phyloP scores from a whole-genome alignment of 139 green algal species.

The Chlamydomonas eustigma region DNA sequence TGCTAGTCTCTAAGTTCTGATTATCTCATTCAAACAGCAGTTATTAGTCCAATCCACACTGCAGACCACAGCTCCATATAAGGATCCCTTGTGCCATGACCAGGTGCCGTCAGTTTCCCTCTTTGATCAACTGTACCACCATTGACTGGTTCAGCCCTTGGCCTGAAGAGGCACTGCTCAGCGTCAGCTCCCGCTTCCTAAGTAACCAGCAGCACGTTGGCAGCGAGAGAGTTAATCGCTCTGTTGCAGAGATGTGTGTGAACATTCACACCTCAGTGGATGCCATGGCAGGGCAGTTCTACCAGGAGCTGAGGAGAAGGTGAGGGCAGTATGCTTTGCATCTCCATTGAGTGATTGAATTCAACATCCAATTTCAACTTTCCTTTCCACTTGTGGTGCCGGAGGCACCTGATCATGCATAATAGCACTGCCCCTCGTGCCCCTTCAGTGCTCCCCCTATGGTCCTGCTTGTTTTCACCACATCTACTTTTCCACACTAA shows the following conservation, averaged over 20 bases:
- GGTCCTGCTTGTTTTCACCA: too few species aligned
- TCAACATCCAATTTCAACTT: too few species aligned
- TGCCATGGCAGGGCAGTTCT: conserved; percentile 45
- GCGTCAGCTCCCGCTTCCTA: conserved; percentile 35
- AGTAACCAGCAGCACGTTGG: background rate
- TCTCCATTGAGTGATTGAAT: too few species aligned
- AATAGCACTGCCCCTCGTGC: too few species aligned
- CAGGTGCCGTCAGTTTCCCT: conserved; percentile 60
- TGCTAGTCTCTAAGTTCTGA: too few species aligned
- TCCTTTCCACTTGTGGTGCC: too few species aligned
- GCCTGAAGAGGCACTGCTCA: conserved; percentile 50
- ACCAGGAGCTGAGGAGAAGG: conserved; percentile 52
- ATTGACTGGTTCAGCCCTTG: conserved; percentile 79
- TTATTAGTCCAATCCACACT: too few species aligned
- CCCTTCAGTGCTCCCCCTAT: too few species aligned
- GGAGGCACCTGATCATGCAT: too few species aligned
- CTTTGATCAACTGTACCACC: conserved; percentile 77
- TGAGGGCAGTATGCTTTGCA: too few species aligned
- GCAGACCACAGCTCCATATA: background rate
- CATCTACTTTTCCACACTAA: background rate
- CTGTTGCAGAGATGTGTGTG: conserved; percentile 33
- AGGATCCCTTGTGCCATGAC: background rate
- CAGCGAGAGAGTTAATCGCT: background rate
- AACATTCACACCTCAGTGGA: conserved; percentile 57
- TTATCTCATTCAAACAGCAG: too few species aligned